Evolutionary conservation across 129 eudicot genomes (phyloP), one percentile per base, ranked within the genome.

Genomic region (Arctium lappa): DNA sequence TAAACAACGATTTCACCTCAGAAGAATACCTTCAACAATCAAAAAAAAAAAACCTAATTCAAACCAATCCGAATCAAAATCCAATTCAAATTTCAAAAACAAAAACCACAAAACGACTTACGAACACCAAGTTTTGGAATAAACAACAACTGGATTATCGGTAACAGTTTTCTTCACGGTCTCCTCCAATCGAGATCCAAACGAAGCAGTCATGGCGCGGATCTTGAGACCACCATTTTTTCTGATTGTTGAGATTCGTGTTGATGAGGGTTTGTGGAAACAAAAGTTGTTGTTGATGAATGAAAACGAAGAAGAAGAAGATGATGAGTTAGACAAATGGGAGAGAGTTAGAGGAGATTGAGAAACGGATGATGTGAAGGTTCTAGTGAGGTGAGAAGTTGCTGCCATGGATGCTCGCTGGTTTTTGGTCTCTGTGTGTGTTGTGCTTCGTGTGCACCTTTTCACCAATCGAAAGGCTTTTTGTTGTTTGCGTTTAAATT

Each of bases 61-160:
- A 71, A 66, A 84, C 18, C 46, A 72, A 50, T 1, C 42, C 18
- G 13, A 46, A 36, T 40, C 40, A 62, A 76, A 22, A 77, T 39
- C 16, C 2, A 34, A 50, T 8, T 30, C 53, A 37, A 70, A 73
- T 33, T 74, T 42, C 7, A 31, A 73, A 65, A 12, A 0, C 1
- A 29, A 62, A 79, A 60, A 79, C 15, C 72, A 16, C 5, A 63
- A 53, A 4, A 12, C 0, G 27, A 91, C 98, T 87, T 75, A 94
- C 98, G 97, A 91, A 72, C 98, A 94, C 96, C 96, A 91, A 65
- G 92, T 85, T 81, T 94, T 92, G 79, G 98, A 94, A 90, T 95
- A 95, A 72, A 93, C 97, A 69, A 95, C 99, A 75, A 95, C 95
- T 5, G 97, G 97, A 82, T 95, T 88, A 27, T 93, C 93, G 1